These are phyloP conservation scores for Grosmannia clavigera DNA, from an alignment of 2,329 filamentous ascomycete genomes.

Conservation along the genomic window DNA sequence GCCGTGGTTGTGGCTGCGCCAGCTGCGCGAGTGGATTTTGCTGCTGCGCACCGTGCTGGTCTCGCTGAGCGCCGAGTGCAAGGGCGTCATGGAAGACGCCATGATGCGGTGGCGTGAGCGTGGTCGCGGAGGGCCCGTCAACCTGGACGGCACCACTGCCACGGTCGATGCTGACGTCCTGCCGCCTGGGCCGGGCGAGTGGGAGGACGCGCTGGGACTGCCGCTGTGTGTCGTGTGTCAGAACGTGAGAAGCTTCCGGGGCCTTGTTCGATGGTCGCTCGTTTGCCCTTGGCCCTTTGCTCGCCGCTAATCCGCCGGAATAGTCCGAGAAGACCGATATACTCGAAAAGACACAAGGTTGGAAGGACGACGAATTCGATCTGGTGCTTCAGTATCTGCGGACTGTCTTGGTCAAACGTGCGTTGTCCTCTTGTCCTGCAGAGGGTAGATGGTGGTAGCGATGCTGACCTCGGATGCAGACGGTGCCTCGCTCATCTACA, in stretches of 20 bases:
- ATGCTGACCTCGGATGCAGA: constrained; percentile 33
- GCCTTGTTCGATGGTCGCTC: background rate
- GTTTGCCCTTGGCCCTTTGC: constrained; percentile 10
- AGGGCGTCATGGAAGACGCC: constrained; percentile 74
- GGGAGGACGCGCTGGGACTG: constrained; percentile 79
- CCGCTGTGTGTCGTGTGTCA: constrained; percentile 93
- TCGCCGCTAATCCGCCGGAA: background rate
- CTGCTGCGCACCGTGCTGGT: constrained; percentile 66
- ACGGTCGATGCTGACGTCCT: constrained; percentile 53
- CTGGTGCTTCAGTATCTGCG: constrained; percentile 87
- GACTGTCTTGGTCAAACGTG: constrained; percentile 78
- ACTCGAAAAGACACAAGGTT: constrained; percentile 77
- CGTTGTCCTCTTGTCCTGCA: constrained; percentile 20
- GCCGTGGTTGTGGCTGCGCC: constrained; percentile 83
- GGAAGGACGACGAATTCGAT: constrained; percentile 96
- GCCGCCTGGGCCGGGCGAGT: constrained; percentile 78
- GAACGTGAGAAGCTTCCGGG: constrained; percentile 45
- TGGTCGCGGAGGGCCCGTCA: constrained; percentile 51
- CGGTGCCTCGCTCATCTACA: constrained; percentile 76
- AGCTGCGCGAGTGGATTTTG: constrained; percentile 80
- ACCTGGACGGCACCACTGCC: constrained; percentile 47
- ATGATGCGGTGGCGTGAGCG: constrained; percentile 71
- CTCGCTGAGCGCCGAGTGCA: constrained; percentile 62
- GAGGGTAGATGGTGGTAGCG: constrained; percentile 11
- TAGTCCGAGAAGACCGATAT: constrained; percentile 81